A percentile compares a stretch with the other conserved stretches of the same genome.
Conservation (phyloP, 169 alveolate genomes). For the Plasmodium coatneyi region DNA sequence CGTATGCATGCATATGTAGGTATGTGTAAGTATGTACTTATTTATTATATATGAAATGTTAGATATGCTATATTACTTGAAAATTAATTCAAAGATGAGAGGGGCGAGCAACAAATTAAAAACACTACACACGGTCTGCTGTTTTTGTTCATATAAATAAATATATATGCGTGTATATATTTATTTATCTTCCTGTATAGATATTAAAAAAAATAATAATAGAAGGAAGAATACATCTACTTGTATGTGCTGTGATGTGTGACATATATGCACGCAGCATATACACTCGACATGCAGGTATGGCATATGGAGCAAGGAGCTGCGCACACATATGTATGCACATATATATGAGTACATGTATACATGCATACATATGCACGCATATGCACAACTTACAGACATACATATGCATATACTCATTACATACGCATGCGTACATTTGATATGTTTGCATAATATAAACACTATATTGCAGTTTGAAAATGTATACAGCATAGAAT, state of each 20-base stretch:
- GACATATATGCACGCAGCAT: not conserved
- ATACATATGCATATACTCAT: not conserved
- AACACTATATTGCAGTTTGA: constrained; percentile 10
- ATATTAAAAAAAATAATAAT: not conserved
- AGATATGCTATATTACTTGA: constrained; percentile 35
- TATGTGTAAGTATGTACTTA: constrained; percentile 3
- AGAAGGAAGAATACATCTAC: not conserved
- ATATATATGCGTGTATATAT: constrained; percentile 6
- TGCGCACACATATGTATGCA: constrained; percentile 7
- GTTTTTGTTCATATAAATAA: not conserved
- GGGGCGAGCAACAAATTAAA: constrained; percentile 45
- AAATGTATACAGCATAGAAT: not conserved
- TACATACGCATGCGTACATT: constrained; percentile 12
- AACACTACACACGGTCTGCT: constrained; percentile 25
- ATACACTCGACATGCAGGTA: constrained; percentile 1
- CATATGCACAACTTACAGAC: not conserved
- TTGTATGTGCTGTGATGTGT: not conserved
- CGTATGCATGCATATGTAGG: constrained; percentile 3
- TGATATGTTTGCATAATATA: constrained; percentile 3
- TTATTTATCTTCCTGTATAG: not conserved
- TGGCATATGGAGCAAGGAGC: not conserved
- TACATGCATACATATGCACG: not conserved
- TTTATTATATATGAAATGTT: not conserved
- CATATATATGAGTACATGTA: constrained; percentile 22
- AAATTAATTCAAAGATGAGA: constrained; percentile 54